A percentile compares a stretch with the other conserved stretches of the same genome.
Conservation (phyloP, 495 filamentous ascomycete species). For the Sphaerosporella brunnea region DNA sequence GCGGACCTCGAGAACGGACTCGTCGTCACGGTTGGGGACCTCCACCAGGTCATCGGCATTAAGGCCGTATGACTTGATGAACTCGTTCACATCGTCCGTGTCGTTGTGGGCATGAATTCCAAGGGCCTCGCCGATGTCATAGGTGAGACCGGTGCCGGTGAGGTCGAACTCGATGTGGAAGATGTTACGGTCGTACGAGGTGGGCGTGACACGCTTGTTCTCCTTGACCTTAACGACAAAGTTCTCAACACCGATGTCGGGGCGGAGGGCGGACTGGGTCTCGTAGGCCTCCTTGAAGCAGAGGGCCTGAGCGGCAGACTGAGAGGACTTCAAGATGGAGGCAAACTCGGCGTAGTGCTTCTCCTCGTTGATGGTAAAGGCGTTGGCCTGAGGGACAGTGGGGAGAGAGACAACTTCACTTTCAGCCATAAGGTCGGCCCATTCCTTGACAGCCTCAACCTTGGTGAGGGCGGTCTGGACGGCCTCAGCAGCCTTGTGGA, state of each 20-base stretch:
- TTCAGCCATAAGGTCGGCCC: constrained; percentile 51
- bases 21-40: constrained; percentile 71
- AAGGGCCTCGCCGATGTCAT: constrained; percentile 95
- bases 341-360: constrained; percentile 47
- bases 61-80: constrained; percentile 78
- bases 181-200: constrained; percentile 89
- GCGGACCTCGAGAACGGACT: constrained; percentile 59
- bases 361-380: constrained; percentile 70
- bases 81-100: constrained; percentile 53
- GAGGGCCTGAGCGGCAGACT: constrained; percentile 67
- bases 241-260: constrained; percentile 72
- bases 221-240: constrained; percentile 80
- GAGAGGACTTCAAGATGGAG: constrained; percentile 50
- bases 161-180: constrained; percentile 99
- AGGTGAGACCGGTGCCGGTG: constrained; percentile 71
- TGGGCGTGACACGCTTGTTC: constrained; percentile 77
- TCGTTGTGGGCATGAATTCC: constrained; percentile 94
- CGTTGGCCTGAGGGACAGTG: constrained; percentile 48
- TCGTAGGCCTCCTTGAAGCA: constrained; percentile 88
- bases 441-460: constrained; percentile 58
- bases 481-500: constrained; percentile 45
- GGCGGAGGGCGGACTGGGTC: constrained; percentile 54
- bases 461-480: constrained; percentile 51
- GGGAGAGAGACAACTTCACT: constrained; percentile 35
- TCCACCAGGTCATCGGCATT: constrained; percentile 69